These are phyloP conservation scores for Davidsoniella eucalypti DNA, from an alignment of 2,329 filamentous ascomycete genomes.

Conservation along the genomic window DNA sequence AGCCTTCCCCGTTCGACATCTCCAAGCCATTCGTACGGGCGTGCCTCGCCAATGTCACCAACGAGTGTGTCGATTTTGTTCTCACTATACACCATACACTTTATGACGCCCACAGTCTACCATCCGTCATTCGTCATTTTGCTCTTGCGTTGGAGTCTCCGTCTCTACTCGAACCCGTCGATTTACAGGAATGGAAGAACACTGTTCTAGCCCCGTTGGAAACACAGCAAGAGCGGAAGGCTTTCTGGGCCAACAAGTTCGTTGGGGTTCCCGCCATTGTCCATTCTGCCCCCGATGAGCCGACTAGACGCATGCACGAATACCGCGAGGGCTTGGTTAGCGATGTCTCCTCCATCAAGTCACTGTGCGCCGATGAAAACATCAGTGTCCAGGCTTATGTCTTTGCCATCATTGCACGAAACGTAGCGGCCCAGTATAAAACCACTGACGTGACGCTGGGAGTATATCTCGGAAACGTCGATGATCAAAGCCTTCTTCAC, in stretches of 20 bases:
- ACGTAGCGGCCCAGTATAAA: slow-evolving; percentile 16
- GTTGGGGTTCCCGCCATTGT: slow-evolving; percentile 8
- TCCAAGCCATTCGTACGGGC: slow-evolving; percentile 6
- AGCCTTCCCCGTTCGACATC: background rate
- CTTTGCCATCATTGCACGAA: slow-evolving; percentile 51
- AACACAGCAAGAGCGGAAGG: slow-evolving; percentile 14
- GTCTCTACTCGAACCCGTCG: slow-evolving; percentile 13
- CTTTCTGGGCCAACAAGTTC: slow-evolving; percentile 30
- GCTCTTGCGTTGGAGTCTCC: slow-evolving; percentile 13
- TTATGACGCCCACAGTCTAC: slow-evolving; percentile 73
- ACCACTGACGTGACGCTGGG: slow-evolving; percentile 43
- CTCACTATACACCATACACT: slow-evolving; percentile 68
- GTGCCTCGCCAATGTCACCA: slow-evolving; percentile 7
- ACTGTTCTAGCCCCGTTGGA: slow-evolving; percentile 12
- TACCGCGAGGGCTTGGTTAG: slow-evolving; percentile 22
- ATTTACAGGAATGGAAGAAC: slow-evolving; percentile 17
- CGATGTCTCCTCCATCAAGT: slow-evolving; percentile 24
- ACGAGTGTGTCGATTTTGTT: slow-evolving; percentile 22
- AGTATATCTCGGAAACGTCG: slow-evolving; percentile 69
- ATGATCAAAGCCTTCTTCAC: slow-evolving; percentile 26
- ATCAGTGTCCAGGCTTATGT: slow-evolving; percentile 59
- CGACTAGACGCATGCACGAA: slow-evolving; percentile 19
- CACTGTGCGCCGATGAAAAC: slow-evolving; percentile 23
- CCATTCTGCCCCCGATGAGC: slow-evolving; percentile 23
- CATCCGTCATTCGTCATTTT: slow-evolving; percentile 35